phyloP scores from a whole-genome alignment of 306 rosid genomes.

The Vigna unguiculata region DNA sequence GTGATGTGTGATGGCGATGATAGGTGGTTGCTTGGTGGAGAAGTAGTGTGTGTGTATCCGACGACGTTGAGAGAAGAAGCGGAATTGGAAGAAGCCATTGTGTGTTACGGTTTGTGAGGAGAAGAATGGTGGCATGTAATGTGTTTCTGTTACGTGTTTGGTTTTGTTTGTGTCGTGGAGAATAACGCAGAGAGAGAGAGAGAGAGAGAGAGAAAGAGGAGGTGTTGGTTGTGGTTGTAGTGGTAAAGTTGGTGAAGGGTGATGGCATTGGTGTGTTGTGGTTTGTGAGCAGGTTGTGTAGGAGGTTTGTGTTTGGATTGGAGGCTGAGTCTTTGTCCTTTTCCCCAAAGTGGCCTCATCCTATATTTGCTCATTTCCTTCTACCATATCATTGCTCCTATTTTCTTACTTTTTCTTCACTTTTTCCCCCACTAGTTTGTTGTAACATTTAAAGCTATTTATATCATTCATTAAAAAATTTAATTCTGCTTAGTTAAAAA shows the following conservation, averaged over 20 bases:
- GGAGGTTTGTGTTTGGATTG: slow-evolving; percentile 9
- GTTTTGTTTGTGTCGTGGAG: neutral
- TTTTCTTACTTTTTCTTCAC: neutral
- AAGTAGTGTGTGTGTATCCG: neutral
- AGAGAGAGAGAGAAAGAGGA: slow-evolving; percentile 29
- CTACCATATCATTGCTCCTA: neutral
- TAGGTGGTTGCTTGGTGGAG: slow-evolving; percentile 37
- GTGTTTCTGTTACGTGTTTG: slow-evolving; percentile 1
- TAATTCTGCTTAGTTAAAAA: too few species aligned
- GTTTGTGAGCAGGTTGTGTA: slow-evolving; percentile 21
- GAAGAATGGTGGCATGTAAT: slow-evolving; percentile 22
- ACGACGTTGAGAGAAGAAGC: slow-evolving; percentile 24
- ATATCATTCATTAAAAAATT: neutral
- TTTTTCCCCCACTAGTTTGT: neutral
- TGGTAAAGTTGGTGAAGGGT: slow-evolving; percentile 41
- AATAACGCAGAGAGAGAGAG: neutral
- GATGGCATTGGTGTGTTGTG: slow-evolving; percentile 29
- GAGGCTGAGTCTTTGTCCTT: slow-evolving; percentile 5
- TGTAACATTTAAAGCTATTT: neutral
- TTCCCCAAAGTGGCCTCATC: neutral
- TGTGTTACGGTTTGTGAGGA: neutral
- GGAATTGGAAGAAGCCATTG: slow-evolving; percentile 38
- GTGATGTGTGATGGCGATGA: slow-evolving; percentile 30
- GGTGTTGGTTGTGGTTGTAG: slow-evolving; percentile 22
- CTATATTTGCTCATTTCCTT: neutral